Conservation (phyloP, 371 early-diverging fungal genomes). For the Scutellospora calospora region DNA sequence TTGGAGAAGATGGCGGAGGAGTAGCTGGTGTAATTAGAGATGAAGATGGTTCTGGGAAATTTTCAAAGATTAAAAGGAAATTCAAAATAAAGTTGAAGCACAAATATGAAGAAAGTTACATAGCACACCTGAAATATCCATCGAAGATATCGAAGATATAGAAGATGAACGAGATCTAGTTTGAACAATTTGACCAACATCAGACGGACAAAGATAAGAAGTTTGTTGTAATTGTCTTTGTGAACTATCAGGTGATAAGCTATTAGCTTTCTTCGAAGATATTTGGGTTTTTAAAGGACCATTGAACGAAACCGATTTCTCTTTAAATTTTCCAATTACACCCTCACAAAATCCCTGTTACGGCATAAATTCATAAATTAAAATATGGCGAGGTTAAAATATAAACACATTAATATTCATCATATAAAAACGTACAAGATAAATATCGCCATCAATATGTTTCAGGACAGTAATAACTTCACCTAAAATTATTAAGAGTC, state of each 20-base stretch:
- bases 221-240: neutral
- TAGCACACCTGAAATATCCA: neutral
- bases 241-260: neutral
- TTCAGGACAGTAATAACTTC: slow-evolving; percentile 35
- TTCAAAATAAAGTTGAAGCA: neutral
- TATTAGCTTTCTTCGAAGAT: neutral
- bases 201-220: neutral
- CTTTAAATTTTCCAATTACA: slow-evolving; percentile 36
- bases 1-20: neutral
- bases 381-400: too few species aligned
- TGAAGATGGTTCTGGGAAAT: too few species aligned
- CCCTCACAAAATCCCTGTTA: slow-evolving; percentile 39
- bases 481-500: slow-evolving; percentile 4
- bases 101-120: too few species aligned
- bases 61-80: neutral
- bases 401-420: neutral
- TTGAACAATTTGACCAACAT: neutral
- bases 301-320: slow-evolving; percentile 20
- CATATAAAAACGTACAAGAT: slow-evolving; percentile 25
- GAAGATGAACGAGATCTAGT: neutral
- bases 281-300: neutral
- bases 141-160: neutral
- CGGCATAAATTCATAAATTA: neutral
- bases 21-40: neutral
- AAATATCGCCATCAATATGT: slow-evolving; percentile 39